phyloP scores from a whole-genome alignment of 192 early-diverging fungal genomes.

The Nowakowskiella sp. region DNA sequence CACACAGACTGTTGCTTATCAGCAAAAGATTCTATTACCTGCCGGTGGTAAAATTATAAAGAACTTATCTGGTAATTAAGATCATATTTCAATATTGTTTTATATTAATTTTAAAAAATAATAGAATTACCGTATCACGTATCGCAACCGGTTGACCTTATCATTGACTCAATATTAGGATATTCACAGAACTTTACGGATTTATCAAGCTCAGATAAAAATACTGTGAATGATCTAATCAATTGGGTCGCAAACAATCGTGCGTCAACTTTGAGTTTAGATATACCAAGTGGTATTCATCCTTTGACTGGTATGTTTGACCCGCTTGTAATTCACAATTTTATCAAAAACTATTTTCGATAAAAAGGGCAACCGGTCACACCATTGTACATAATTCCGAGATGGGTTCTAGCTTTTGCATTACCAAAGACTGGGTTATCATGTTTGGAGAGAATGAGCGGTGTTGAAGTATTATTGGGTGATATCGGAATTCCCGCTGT shows the following conservation, averaged over 20 bases:
- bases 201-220: slow-evolving; percentile 32
- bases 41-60: slow-evolving; percentile 43
- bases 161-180: slow-evolving; percentile 66
- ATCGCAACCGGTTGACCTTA: slow-evolving; percentile 46
- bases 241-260: slow-evolving; percentile 60
- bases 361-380: slow-evolving; percentile 43
- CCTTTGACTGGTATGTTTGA: slow-evolving; percentile 37
- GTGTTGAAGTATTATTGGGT: slow-evolving; percentile 68
- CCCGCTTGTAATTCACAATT: slow-evolving; percentile 4
- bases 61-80: no score
- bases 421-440: slow-evolving; percentile 59
- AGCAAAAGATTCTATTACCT: slow-evolving; percentile 33
- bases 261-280: slow-evolving; percentile 46
- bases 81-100: no score
- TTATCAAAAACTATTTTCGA: neutral
- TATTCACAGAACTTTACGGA: slow-evolving; percentile 48
- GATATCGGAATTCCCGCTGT: slow-evolving; percentile 64
- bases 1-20: slow-evolving; percentile 31
- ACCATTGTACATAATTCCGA: slow-evolving; percentile 47
- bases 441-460: slow-evolving; percentile 34
- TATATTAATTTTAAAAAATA: no score
- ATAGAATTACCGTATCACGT: slow-evolving; percentile 48
- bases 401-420: slow-evolving; percentile 72
- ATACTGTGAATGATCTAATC: slow-evolving; percentile 46
- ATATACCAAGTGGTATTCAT: slow-evolving; percentile 62